These are phyloP conservation scores for Penicillium olsonii DNA, from an alignment of 2,329 filamentous ascomycete genomes.

Conservation along the genomic window DNA sequence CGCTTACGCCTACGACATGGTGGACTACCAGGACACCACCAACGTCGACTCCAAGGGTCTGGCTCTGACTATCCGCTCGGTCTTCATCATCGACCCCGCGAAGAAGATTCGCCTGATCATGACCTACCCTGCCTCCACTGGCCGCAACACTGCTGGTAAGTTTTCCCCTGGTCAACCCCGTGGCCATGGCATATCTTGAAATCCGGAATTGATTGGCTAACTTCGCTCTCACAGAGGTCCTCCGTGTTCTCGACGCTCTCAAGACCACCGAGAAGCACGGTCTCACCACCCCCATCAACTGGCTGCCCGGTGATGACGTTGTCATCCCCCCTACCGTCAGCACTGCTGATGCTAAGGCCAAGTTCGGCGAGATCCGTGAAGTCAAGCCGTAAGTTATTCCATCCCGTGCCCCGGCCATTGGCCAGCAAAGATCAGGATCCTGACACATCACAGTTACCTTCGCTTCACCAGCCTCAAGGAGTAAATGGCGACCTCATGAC, in stretches of 20 bases:
- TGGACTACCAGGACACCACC: constrained; percentile 78
- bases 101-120: constrained; percentile 93
- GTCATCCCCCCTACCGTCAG: constrained; percentile 83
- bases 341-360: constrained; percentile 81
- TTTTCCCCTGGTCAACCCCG: neutral
- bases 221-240: constrained; percentile 61
- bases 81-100: constrained; percentile 90
- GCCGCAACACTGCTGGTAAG: constrained; percentile 67
- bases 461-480: constrained; percentile 39
- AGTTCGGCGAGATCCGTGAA: constrained; percentile 74
- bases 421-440: neutral
- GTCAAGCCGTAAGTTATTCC: constrained; percentile 55
- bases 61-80: constrained; percentile 87
- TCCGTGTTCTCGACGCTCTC: constrained; percentile 76
- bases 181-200: neutral
- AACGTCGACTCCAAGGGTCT: constrained; percentile 75
- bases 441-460: constrained; percentile 39
- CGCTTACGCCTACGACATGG: constrained; percentile 77
- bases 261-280: constrained; percentile 86
- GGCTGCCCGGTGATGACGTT: constrained; percentile 80
- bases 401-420: neutral
- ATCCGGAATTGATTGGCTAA: neutral
- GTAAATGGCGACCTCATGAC: constrained; percentile 25
- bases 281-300: constrained; percentile 87
- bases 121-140: constrained; percentile 88